These are phyloP conservation scores for Pulveroboletus sp. DNA, from an alignment of 768 basidiomycete genomes.

Conservation along the genomic window DNA sequence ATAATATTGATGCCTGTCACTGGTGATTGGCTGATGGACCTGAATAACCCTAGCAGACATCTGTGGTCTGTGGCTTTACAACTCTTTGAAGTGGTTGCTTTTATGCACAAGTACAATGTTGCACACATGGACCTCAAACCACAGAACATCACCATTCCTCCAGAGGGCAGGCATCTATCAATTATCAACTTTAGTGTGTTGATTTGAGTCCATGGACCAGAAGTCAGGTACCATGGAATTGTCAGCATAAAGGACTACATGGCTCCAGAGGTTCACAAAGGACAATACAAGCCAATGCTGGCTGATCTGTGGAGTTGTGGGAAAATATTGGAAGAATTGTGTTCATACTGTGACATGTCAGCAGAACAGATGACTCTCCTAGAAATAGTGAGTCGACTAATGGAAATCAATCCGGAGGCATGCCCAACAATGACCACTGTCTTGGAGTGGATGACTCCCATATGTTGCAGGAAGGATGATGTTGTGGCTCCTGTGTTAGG, in stretches of 20 bases:
- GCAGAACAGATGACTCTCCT: neutral
- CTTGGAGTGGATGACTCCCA: neutral
- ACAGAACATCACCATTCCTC: neutral
- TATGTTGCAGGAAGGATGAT: neutral
- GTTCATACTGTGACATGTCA: neutral
- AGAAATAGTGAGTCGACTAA: neutral
- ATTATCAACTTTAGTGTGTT: constrained; percentile 1
- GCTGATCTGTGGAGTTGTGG: constrained; percentile 1
- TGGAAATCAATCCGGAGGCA: neutral
- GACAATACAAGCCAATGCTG: neutral
- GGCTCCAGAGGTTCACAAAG: neutral
- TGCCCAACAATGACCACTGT: neutral
- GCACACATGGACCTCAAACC: constrained; percentile 17
- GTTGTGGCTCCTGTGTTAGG: too few species aligned
- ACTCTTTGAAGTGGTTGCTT: constrained; percentile 1
- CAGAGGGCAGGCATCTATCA: neutral
- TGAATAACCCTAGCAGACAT: neutral
- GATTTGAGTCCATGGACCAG: neutral
- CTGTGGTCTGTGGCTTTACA: neutral
- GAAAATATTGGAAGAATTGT: neutral
- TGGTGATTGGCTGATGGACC: neutral
- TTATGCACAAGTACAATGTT: constrained; percentile 13
- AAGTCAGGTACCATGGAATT: neutral
- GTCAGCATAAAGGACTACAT: neutral
- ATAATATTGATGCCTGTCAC: constrained; percentile 1